A percentile compares a stretch with the other conserved stretches of the same genome.
Evolutionary conservation across 441 rosid genomes (phyloP).

Genomic region (Arabidopsis lyrata): DNA sequence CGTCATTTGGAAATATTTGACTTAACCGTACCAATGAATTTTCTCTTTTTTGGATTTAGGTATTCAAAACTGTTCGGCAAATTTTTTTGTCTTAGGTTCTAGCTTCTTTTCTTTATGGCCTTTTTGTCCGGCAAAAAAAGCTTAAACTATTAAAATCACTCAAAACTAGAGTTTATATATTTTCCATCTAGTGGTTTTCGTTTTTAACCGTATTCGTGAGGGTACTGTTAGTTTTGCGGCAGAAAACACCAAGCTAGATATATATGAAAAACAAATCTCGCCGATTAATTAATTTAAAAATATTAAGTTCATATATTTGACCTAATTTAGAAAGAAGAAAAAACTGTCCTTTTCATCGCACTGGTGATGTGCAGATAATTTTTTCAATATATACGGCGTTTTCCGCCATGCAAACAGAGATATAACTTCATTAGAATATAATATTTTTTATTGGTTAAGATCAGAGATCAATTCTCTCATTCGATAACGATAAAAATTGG

Average conservation of each 20-base stretch:
- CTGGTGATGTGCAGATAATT: background rate
- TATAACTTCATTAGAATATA: background rate
- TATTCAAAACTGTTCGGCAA: background rate
- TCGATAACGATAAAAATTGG: conserved; percentile 17
- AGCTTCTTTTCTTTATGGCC: background rate
- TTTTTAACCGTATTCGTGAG: background rate
- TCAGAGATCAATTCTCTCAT: conserved; percentile 8
- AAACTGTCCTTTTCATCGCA: conserved; percentile 18
- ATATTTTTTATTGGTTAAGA: conserved; percentile 16
- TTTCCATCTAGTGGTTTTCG: background rate
- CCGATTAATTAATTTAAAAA: background rate
- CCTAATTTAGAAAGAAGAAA: conserved; percentile 5
- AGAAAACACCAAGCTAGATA: conserved; percentile 3
- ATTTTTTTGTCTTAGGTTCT: background rate
- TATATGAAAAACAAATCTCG: background rate
- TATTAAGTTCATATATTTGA: background rate
- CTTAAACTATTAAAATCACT: background rate
- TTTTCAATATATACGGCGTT: conserved; percentile 8
- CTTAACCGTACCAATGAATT: background rate
- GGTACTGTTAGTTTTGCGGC: conserved; percentile 3
- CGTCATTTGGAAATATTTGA: background rate
- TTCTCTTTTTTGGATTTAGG: background rate
- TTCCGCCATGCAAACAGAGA: conserved; percentile 1
- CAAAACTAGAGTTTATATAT: background rate
- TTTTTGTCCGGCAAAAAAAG: background rate